Evolutionary conservation across 2,329 filamentous ascomycete species (phyloP).

Genomic region (Ceratocystis alfenasii): DNA sequence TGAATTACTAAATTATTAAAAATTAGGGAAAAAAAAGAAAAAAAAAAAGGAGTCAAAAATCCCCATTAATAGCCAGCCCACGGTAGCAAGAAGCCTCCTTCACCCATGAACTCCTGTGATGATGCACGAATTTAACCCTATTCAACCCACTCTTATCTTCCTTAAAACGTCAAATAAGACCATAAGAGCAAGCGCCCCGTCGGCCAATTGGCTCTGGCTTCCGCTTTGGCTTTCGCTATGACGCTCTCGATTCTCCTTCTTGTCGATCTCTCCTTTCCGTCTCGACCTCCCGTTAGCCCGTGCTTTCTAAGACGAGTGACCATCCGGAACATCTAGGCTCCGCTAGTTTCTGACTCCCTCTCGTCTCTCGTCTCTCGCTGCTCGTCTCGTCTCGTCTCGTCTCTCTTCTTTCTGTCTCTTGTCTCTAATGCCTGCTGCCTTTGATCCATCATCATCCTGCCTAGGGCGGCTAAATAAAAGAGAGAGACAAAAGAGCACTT

Average conservation of each 20-base stretch:
- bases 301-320: neutral
- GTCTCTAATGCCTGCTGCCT: neutral
- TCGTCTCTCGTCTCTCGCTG: neutral
- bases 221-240: neutral
- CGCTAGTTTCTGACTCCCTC: neutral
- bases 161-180: no score
- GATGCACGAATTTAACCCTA: no score
- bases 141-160: no score
- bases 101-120: no score
- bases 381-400: neutral
- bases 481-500: no score
- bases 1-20: no score
- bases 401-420: neutral
- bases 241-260: neutral
- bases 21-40: no score
- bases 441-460: neutral
- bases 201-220: neutral
- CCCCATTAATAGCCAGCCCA: no score
- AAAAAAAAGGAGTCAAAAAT: no score
- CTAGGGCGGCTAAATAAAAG: neutral
- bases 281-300: neutral
- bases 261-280: neutral
- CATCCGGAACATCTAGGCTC: neutral
- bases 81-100: no score
- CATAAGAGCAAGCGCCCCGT: no score